A percentile compares a stretch with the other conserved stretches of the same genome.
These are phyloP conservation scores for Talaromyces adpressus DNA, from an alignment of 495 filamentous ascomycete genomes.

Conservation along the genomic window DNA sequence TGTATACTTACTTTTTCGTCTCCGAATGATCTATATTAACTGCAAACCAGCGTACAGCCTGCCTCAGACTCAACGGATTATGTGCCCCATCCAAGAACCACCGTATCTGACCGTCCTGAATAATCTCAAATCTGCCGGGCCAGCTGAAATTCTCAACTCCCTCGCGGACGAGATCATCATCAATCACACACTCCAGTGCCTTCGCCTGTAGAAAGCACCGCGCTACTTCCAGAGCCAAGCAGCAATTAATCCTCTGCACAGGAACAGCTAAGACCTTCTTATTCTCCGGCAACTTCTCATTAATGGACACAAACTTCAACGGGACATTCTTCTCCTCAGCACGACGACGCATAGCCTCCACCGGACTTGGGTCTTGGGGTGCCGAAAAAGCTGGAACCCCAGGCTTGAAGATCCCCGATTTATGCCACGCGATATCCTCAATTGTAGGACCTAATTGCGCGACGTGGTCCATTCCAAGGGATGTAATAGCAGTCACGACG, in stretches of 20 bases:
- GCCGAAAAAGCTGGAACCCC: constrained; percentile 61
- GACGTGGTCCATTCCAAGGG: constrained; percentile 76
- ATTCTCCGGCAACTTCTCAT: constrained; percentile 32
- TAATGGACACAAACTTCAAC: constrained; percentile 47
- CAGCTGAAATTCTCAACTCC: constrained; percentile 33
- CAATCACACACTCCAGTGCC: constrained; percentile 14
- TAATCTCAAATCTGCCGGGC: constrained; percentile 38
- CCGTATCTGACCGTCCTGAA: constrained; percentile 17
- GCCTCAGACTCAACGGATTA: constrained; percentile 35
- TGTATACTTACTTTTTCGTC: constrained; percentile 13
- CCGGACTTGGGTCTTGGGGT: constrained; percentile 48
- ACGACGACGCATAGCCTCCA: constrained; percentile 52
- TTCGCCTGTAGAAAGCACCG: constrained; percentile 18
- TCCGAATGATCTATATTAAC: constrained; percentile 9
- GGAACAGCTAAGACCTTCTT: constrained; percentile 18
- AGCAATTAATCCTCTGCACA: constrained; percentile 35
- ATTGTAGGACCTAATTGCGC: constrained; percentile 65
- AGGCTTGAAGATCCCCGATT: constrained; percentile 74
- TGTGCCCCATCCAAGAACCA: constrained; percentile 47
- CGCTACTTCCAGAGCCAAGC: constrained; percentile 27
- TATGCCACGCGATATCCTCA: constrained; percentile 85
- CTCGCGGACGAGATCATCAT: constrained; percentile 16
- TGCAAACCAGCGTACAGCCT: constrained; percentile 37
- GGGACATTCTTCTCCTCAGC: constrained; percentile 54
- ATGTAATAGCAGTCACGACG: constrained; percentile 61